Evolutionary conservation across 805 yeast genomes (phyloP), one percentile per base, ranked within the genome.

Genomic region (Candida suzukii): DNA sequence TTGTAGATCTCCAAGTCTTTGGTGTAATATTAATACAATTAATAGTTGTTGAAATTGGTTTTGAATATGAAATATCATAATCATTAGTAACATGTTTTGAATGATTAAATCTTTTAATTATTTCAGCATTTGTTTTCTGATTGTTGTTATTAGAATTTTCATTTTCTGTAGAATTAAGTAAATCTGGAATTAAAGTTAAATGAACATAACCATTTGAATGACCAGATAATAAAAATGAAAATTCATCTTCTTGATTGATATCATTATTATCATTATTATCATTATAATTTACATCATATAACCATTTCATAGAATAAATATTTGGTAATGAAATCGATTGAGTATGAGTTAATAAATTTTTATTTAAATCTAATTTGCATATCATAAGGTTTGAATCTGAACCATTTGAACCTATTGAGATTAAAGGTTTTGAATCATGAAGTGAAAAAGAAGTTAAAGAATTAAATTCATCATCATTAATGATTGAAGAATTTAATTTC

Each of bases 41-140:
- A 33, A 71, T 60, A 1, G 54, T 66, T 46, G 47, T 45, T 3
- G 30, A 26, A 9, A 17, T 8, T 26, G 31, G 21, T 27, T 25
- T 19, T 19, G 21, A 27, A 34, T 21, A 13, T 18, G 30, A 11
- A n/a, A 35, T 19, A 37, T 46, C 27, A 17, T 46, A 41, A 14
- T 54, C 56, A 17, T 39, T 6, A 25, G 56, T 58, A 41, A 85
- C 58, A 54, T 81, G 88, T 49, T 80, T 80, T 39, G 72, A 66
- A 63, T 88, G 96, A 59, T 86, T 86, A 65, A 81, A 88, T 30
- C 95, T 67, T 56, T 79, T 83, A 46, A 83, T 64, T 18, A 88
- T 82, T 56, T 80, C 87, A 0, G 96, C 96, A 41, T 72, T 66
- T 10, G 29, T n/a, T 12, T n/a, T 17, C 16, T 19, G 34, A 8